phyloP scores from a whole-genome alignment of 1,284 basidiomycete species.

The Gomphus sp. region DNA sequence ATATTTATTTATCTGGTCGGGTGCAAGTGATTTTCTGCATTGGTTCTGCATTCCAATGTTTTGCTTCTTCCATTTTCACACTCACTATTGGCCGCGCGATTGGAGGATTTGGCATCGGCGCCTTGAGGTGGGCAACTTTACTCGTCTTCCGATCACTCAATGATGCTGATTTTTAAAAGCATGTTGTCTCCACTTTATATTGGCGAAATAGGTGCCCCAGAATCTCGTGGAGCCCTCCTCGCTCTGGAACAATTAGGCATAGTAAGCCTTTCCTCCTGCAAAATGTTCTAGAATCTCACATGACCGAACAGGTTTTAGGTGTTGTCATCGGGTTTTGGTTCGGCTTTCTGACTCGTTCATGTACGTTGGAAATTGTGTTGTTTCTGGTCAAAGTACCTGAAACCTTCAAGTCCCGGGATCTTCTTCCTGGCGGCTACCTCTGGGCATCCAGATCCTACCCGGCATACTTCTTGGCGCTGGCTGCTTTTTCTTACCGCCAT shows the following conservation, averaged over 20 bases:
- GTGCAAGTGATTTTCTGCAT: conserved; percentile 56
- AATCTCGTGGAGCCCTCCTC: conserved; percentile 72
- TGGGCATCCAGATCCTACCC: conserved; percentile 63
- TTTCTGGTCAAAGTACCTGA: neutral
- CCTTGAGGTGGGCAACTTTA: conserved; percentile 42
- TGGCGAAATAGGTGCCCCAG: conserved; percentile 74
- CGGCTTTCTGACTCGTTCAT: conserved; percentile 59
- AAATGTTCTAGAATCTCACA: neutral
- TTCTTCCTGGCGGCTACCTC: conserved; percentile 67
- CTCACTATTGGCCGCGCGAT: conserved; percentile 62
- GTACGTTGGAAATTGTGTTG: conserved; percentile 23
- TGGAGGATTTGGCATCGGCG: conserved; percentile 73
- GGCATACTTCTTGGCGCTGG: conserved; percentile 57
- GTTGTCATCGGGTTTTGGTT: conserved; percentile 77
- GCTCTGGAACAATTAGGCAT: conserved; percentile 75
- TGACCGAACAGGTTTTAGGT: conserved; percentile 35
- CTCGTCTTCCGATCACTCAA: neutral
- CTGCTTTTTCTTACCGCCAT: conserved; percentile 58
- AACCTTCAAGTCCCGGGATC: conserved; percentile 39
- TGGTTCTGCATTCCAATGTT: conserved; percentile 61
- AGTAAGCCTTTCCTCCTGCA: conserved; percentile 18
- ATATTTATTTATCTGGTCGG: neutral
- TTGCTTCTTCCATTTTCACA: conserved; percentile 43
- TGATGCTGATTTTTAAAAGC: conserved; percentile 23
- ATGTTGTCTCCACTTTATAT: conserved; percentile 77